A percentile compares a stretch with the other conserved stretches of the same genome.
Conservation (phyloP, 805 yeast genomes). For the Yamadazyma phyllophila region DNA sequence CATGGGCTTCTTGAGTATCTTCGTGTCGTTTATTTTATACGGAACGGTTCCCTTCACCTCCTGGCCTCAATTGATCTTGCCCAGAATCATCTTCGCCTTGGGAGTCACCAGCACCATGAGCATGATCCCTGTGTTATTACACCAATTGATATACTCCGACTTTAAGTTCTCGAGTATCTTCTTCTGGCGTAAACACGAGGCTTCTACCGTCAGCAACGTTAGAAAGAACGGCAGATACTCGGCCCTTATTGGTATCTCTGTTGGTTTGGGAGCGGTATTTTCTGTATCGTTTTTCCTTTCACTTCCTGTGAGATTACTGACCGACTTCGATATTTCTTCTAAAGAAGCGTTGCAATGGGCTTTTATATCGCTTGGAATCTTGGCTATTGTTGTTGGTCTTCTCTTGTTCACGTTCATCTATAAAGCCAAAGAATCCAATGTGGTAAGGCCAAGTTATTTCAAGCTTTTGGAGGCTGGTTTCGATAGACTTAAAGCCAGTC, state of each 20-base stretch:
- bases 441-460: slow-evolving; percentile 17
- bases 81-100: slow-evolving; percentile 56
- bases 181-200: slow-evolving; percentile 22
- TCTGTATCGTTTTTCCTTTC: slow-evolving; percentile 56
- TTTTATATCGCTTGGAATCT: slow-evolving; percentile 46
- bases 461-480: slow-evolving; percentile 41
- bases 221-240: slow-evolving; percentile 48
- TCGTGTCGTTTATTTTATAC: slow-evolving; percentile 47
- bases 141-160: slow-evolving; percentile 51
- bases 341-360: slow-evolving; percentile 45
- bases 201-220: slow-evolving; percentile 7
- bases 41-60: slow-evolving; percentile 47
- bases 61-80: slow-evolving; percentile 32
- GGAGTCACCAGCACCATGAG: slow-evolving; percentile 58
- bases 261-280: slow-evolving; percentile 68
- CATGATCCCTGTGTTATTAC: slow-evolving; percentile 59
- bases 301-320: slow-evolving; percentile 51
- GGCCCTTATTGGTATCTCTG: slow-evolving; percentile 58
- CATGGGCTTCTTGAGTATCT: slow-evolving; percentile 47
- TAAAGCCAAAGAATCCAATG: slow-evolving; percentile 29
- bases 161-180: slow-evolving; percentile 28
- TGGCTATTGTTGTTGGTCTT: slow-evolving; percentile 38
- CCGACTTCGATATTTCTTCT: slow-evolving; percentile 28
- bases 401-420: slow-evolving; percentile 45
- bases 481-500: slow-evolving; percentile 42